Conservation (phyloP, 257 asterid species). For the Przewalskia tangutica region DNA sequence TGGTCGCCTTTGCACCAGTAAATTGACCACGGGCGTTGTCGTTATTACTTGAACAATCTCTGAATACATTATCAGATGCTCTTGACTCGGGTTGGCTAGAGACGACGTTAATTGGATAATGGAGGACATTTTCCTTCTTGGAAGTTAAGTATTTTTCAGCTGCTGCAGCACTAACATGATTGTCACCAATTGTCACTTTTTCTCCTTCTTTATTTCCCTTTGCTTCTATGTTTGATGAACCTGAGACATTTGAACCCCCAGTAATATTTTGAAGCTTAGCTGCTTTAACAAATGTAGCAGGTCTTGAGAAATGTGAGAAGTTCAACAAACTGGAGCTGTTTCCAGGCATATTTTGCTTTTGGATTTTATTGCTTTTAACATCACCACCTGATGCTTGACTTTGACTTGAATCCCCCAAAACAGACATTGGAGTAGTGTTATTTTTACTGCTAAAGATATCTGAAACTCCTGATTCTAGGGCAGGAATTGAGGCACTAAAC, state of each 20-base stretch:
- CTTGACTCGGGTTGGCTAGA: slow-evolving; percentile 12
- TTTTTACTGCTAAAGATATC: slow-evolving; percentile 25
- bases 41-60: slow-evolving; percentile 28
- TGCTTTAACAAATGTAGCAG: slow-evolving; percentile 34
- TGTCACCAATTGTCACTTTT: slow-evolving; percentile 11
- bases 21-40: slow-evolving; percentile 17
- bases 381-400: slow-evolving; percentile 28
- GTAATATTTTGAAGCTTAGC: slow-evolving; percentile 25
- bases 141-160: slow-evolving; percentile 16
- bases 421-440: slow-evolving; percentile 15
- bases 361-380: slow-evolving; percentile 14
- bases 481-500: slow-evolving; percentile 17
- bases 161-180: slow-evolving; percentile 18
- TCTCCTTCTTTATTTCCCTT: slow-evolving; percentile 26
- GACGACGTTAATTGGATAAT: slow-evolving; percentile 17
- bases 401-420: slow-evolving; percentile 23
- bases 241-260: slow-evolving; percentile 27
- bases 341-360: slow-evolving; percentile 21
- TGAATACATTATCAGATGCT: slow-evolving; percentile 21
- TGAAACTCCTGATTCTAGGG: slow-evolving; percentile 40
- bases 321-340: slow-evolving; percentile 37
- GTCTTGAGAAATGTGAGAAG: slow-evolving; percentile 69
- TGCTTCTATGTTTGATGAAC: slow-evolving; percentile 24
- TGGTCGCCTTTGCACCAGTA: slow-evolving; percentile 12
- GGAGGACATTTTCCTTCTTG: slow-evolving; percentile 21